Evolutionary conservation across 2,329 filamentous ascomycete genomes (phyloP), one percentile per base, ranked within the genome.

Genomic region (Colletotrichum zoysiae): DNA sequence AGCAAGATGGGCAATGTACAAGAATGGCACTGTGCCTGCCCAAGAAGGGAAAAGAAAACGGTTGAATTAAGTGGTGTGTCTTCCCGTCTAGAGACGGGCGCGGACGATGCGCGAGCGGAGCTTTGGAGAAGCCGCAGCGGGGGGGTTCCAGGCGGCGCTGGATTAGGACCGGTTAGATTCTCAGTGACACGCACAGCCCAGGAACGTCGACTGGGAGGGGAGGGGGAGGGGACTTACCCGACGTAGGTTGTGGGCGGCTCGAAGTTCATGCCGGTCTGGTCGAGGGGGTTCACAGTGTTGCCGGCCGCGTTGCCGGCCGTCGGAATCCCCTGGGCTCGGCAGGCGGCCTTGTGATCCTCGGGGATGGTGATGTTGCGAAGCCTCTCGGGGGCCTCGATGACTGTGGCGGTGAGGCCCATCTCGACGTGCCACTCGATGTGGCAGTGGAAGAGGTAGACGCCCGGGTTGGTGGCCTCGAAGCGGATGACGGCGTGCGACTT

Each of bases 301-400:
- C 89, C 92, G 0, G 89, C 92, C 0, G 92, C 92, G 75, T 94
- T 94, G 0, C 92, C 92, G 14, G 78, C 75, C 1, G 81, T 85
- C 1, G 88, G 86, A 1, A 86, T 83, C 20, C 82, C 82, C 30
- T 80, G 80, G 6, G 81, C 84, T 18, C 82, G 79, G 76, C 86
- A 87, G 46, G 79, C 79, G 30, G 81, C 82, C 74, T 86, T 82
- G 76, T 92, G 90, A 71, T 91, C 86, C 38, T 85, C 78, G 0
- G 91, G 91, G 56, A 94, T 88, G 1, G 81, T 82, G 62, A 88
- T 78, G 3, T 81, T 81, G 65, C 85, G 79, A 73, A 93, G 90
- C 16, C 89, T 78, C 65, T 88, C 85, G 0, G 88, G 88, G 0
- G 84, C 86, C 79, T 90, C 88, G 74, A 90, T 83, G 40, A 90